Evolutionary conservation across 352 stramenopile genomes (phyloP), one percentile per base, ranked within the genome.

Genomic region (Aphanomyces cochlioides): DNA sequence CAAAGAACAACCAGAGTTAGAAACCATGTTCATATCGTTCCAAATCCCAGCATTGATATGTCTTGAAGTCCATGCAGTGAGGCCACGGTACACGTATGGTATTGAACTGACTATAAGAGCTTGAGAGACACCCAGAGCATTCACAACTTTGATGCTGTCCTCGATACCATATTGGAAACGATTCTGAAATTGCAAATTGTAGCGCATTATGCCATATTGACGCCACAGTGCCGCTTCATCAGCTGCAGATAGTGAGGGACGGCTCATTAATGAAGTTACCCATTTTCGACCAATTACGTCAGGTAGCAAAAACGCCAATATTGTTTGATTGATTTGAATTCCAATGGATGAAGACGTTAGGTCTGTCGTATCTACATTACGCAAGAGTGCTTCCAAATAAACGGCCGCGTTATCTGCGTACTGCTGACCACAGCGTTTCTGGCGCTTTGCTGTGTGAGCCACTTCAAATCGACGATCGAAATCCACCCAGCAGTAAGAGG

Each of bases 161-260:
- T 41, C 53, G 6, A 70, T 8, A 43, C 64, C 64, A 34, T 54
- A 61, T n/a, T 70, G 64, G 10, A 47, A 64, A 4, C 64, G 64
- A 34, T 70, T 70, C 17, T 70, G 64, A 12, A 28, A 70, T 41
- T 70, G 64, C 37, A 70, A 17, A 28, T 36, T 38, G 48, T 59
- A 61, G 7, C 34, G 53, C n/a, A n/a, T 7, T 7, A 70, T 13
- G 17, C 47, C 47, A 45, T 40, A 37, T 17, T 19, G 39, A n/a
- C 17, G 13, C 64, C 64, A 70, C 7, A 56, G 48, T 15, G 13
- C 19, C 7, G 56, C 34, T 63, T 70, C 64, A 28, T 48, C 59
- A 5, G 10, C 39, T 36, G 15, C 59, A 4, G 39, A 15, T 37
- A 37, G 21, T 19, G 4, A 50, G 10, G 17, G 10, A 5, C 13